Evolutionary conservation across 495 filamentous ascomycete species (phyloP).

Genomic region (Acidomyces sp.): DNA sequence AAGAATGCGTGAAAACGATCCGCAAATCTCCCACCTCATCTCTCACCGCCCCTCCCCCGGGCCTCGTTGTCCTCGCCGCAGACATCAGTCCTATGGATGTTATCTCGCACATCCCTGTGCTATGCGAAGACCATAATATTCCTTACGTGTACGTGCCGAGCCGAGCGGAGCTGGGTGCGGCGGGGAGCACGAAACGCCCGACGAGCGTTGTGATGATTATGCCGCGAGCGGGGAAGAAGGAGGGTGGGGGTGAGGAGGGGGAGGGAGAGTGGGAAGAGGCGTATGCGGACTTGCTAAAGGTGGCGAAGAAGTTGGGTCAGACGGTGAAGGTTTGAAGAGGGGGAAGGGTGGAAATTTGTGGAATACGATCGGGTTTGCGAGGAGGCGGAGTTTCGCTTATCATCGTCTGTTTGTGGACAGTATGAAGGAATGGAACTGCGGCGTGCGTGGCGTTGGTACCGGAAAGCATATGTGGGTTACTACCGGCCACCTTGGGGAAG

Average conservation of each 20-base stretch:
- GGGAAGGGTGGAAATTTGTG: too few relatives aligned
- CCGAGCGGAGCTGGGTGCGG: slow-evolving; percentile 79
- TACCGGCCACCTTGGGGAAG: too few relatives aligned
- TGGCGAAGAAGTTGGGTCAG: slow-evolving; percentile 17
- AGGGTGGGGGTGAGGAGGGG: slow-evolving; percentile 4
- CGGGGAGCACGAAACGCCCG: slow-evolving; percentile 83
- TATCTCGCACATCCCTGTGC: slow-evolving; percentile 89
- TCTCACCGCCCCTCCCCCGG: slow-evolving; percentile 35
- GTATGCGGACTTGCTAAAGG: slow-evolving; percentile 15
- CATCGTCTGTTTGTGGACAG: too few relatives aligned
- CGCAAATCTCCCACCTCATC: slow-evolving; percentile 61
- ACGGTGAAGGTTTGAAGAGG: slow-evolving; percentile 13
- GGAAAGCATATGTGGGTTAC: too few relatives aligned
- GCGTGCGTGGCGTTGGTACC: too few relatives aligned
- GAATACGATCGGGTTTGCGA: too few relatives aligned
- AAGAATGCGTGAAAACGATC: slow-evolving; percentile 94
- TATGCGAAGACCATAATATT: slow-evolving; percentile 93
- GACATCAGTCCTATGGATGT: slow-evolving; percentile 97
- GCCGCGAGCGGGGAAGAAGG: slow-evolving; percentile 8
- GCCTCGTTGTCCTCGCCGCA: slow-evolving; percentile 80
- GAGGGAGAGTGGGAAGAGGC: slow-evolving; percentile 18
- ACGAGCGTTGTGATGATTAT: slow-evolving; percentile 78
- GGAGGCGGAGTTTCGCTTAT: too few relatives aligned
- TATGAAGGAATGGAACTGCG: too few relatives aligned
- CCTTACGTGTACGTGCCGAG: slow-evolving; percentile 85